Base-by-base conservation (phyloP, 768 basidiomycete species). In the Leccinum barrowsii region DNA sequence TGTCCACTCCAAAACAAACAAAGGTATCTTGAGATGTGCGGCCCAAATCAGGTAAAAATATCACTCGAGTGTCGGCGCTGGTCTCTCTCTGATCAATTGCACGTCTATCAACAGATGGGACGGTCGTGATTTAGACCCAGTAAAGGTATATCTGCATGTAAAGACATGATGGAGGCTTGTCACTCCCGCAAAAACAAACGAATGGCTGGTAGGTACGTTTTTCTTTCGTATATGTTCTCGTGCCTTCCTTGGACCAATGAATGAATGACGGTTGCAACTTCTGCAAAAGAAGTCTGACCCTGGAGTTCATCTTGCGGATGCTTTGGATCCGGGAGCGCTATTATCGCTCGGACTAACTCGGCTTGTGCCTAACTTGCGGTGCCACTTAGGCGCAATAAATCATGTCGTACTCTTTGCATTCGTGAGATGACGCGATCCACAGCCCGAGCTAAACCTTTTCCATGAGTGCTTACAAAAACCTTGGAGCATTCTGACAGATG, bases 51-150 rank as follows among this genome's bases (percentile, higher is more conserved):
- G 15, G 47, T 42, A 50, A 35, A 56, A 52, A 49, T 46, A 5
- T 24, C 44, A 28, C 52, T 49, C 26, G 22, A 26, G 30, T 46
- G 42, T 55, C 37, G 58, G 40, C 49, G 13, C 35, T 54, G 40
- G 34, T 44, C 59, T 28, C 19, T 28, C 19, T 22, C 30, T 53
- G 52, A 67, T 69, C 56, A 42, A 53, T 35, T 6, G 32, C n/a
- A 59, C 44, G 57, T 57, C 57, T 37, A 64, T 69, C 62, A 69
- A 40, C 50, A 60, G 61, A 59, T 60, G 48, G 37, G 34, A 57
- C 40, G 13, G 35, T 28, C 49, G 40, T 58, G 21, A 65, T 50
- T 49, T 58, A 21, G 44, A 22, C n/a, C 35, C 28, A 47, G 51
- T 62, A 37, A 42, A 51, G 11, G 22, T 26, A 54, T 58, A 26